Base-by-base conservation (phyloP, 2,329 filamentous ascomycete species). In the Ophiostoma sp. region DNA sequence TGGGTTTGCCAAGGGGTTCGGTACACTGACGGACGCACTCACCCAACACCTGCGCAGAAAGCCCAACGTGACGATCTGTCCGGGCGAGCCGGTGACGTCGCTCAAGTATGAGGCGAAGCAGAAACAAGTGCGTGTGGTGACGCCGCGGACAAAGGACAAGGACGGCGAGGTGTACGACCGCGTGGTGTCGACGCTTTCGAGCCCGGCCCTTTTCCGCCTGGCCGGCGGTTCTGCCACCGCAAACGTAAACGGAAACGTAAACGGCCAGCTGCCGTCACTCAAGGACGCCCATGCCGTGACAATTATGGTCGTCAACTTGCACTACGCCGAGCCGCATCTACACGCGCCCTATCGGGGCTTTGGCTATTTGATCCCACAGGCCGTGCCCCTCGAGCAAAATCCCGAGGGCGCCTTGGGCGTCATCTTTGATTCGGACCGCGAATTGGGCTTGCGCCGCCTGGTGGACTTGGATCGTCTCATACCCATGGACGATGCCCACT, bases 241-340 rank as follows among this genome's bases (percentile, higher is more conserved):
- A 12, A 12, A 42, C 39, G 39, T 9, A 1, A 9, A 12, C 2
- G 15, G 59, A 15, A 8, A 81, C 82, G 63, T 74, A 78, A 76
- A 78, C 59, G 75, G 79, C 9, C 42, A 68, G 50, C 82, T 90
- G 6, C 84, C 86, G 5, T 80, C 84, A 42, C 85, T 92, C 12
- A 79, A 80, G 22, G 79, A 87, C 59, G 87, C 88, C 19, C 86
- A 88, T 71, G 89, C 91, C 48, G 92, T 95, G 39, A 95, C 91
- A 42, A 94, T 98, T 77, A 95, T 95, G 90, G 93, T 95, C 2
- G 92, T 99, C 75, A 98, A 97, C 82, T 86, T 99, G 66, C 98
- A 92, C 87, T 99, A 92, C 81, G 84, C 87, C 1, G 85, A 89
- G 59, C 86, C 90, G 7, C 79, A 88, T 73, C 83, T 97, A 48